These are phyloP conservation scores for Arxiozyma bovina DNA, from an alignment of 1,139 yeast genomes.

Conservation along the genomic window DNA sequence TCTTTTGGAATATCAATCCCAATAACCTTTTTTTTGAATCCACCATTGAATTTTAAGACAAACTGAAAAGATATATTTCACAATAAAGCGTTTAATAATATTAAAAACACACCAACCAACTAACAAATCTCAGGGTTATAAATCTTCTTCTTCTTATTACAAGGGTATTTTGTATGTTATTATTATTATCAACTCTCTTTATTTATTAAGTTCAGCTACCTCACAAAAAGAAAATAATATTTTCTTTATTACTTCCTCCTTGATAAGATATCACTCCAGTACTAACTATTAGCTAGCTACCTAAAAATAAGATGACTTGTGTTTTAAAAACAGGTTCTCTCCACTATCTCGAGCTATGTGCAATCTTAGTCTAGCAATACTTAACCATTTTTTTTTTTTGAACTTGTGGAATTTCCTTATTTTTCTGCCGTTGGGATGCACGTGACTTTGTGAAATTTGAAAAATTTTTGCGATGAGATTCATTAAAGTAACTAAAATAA, in stretches of 20 bases:
- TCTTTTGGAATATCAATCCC: slow-evolving; percentile 5
- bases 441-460: neutral
- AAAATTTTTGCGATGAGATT: slow-evolving; percentile 3
- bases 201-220: neutral
- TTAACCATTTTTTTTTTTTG: no score
- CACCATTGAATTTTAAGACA: neutral
- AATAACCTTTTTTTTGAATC: neutral
- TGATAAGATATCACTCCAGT: no score
- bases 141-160: neutral
- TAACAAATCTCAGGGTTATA: neutral
- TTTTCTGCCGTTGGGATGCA: neutral
- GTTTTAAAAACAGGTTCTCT: no score
- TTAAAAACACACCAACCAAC: neutral
- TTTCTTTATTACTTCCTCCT: neutral
- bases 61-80: neutral
- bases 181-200: neutral
- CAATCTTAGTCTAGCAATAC: neutral
- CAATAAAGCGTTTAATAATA: neutral
- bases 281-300: neutral
- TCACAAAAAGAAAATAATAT: no score
- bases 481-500: no score
- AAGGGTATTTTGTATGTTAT: no score
- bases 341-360: neutral
- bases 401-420: neutral
- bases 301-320: no score